These are phyloP conservation scores for Syncephalastrum racemosum DNA, from an alignment of 371 early-diverging fungal genomes.

Conservation along the genomic window DNA sequence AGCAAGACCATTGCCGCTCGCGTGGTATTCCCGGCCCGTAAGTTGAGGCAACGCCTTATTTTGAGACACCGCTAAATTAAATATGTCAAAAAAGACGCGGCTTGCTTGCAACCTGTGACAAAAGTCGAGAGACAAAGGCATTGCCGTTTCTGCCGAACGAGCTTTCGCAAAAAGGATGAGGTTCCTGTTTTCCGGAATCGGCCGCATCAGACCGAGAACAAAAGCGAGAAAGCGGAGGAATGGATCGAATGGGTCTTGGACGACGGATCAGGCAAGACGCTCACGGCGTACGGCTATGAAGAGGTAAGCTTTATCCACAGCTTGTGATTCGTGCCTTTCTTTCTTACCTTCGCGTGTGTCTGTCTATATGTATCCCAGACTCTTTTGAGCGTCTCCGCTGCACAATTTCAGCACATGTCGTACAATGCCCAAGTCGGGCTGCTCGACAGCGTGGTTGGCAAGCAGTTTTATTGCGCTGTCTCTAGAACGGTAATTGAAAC, in stretches of 20 bases:
- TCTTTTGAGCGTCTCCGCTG: conserved; percentile 28
- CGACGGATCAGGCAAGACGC: conserved; percentile 29
- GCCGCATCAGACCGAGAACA: neutral
- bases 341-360: neutral
- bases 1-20: too few relatives aligned
- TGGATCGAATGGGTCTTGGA: conserved; percentile 44
- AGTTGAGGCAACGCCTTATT: neutral
- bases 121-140: neutral
- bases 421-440: conserved; percentile 29
- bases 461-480: conserved; percentile 32
- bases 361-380: conserved; percentile 14
- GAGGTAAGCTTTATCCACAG: conserved; percentile 27
- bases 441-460: conserved; percentile 38
- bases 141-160: too few relatives aligned
- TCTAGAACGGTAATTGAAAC: conserved; percentile 26
- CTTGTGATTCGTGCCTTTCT: neutral
- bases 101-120: conserved; percentile 19
- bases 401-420: conserved; percentile 32
- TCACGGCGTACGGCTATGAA: conserved; percentile 36
- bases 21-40: conserved; percentile 8
- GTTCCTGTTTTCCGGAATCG: too few relatives aligned
- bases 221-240: conserved; percentile 13
- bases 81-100: conserved; percentile 13
- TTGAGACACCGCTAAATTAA: too few relatives aligned
- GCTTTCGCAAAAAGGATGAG: too few relatives aligned